Percentiles rank a stretch among this genome's conserved stretches.
Evolutionary conservation across 2,329 filamentous ascomycete genomes (phyloP).

Genomic region (Fusarium sp.): DNA sequence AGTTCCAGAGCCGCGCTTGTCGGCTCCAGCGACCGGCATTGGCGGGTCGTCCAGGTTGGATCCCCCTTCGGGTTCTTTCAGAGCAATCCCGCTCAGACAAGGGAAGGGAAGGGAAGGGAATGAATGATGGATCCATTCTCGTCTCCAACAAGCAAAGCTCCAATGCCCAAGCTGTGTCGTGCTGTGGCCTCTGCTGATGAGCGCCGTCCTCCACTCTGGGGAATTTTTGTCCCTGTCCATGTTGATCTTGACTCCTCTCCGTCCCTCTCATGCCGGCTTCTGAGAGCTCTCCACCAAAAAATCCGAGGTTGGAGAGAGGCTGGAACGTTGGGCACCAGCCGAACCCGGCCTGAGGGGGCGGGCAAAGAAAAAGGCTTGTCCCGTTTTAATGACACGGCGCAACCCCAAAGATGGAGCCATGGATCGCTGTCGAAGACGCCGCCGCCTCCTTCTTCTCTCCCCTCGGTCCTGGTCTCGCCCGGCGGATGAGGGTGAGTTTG

Average conservation of each 20-base stretch:
- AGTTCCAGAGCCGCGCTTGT: constrained; percentile 41
- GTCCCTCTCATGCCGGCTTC: constrained; percentile 9
- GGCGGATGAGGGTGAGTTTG: constrained; percentile 4
- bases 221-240: constrained; percentile 19
- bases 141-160: constrained; percentile 12
- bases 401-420: constrained; percentile 9
- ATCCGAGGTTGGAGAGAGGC: constrained; percentile 23
- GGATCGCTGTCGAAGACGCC: neutral
- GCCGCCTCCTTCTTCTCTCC: neutral
- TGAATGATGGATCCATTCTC: constrained; percentile 3
- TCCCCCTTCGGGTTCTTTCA: constrained; percentile 20
- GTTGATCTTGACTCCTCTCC: constrained; percentile 27
- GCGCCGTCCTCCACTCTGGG: constrained; percentile 14
- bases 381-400: constrained; percentile 10
- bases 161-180: constrained; percentile 5
- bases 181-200: neutral
- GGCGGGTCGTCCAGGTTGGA: constrained; percentile 25
- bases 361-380: constrained; percentile 8
- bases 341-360: constrained; percentile 10
- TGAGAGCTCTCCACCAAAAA: constrained; percentile 30
- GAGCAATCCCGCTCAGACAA: neutral
- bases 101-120: neutral
- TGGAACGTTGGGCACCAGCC: constrained; percentile 25
- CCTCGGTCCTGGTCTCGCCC: neutral
- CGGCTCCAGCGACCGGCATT: constrained; percentile 37